Base-by-base conservation (phyloP, 441 rosid genomes). In the California macrophylla region DNA sequence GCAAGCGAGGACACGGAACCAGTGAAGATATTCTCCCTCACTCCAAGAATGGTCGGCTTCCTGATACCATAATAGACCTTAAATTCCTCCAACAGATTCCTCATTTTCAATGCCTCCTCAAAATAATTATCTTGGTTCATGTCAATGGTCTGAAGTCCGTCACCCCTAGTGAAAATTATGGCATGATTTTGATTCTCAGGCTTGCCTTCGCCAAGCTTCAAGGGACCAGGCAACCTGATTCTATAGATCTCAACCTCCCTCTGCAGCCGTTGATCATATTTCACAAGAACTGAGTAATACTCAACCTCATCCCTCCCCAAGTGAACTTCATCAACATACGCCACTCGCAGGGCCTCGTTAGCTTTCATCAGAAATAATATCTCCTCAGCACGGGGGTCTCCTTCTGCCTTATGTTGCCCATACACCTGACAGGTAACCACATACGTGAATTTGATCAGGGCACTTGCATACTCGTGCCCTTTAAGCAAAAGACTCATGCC, bases 1-100 rank as follows among this genome's bases (percentile, higher is more conserved):
- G 72, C 72, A 32, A 69, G 72, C 2, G 72, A 69, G 10, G 72
- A 69, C 23, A 69, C 72, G 7, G 72, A 69, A 10, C 66, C 72
- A 3, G 72, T 69, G 50, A 69, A 69, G 23, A 69, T 69, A 42
- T 69, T 64, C 42, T 69, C 72, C 50, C 72, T 69, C 10, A 69
- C 52, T 34, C 72, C 72, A 9, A 69, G 54, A 65, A 69, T 69
- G 18, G 66, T 69, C 3, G 72, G 72, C 56, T 69, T 69, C 10
- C 72, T 36, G 10, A 69, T 69, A n/a, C 72, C 72, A 20, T 69
- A 61, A 50, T 36, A 60, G 18, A 20, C 12, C 63, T 62, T 63
- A 36, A 30, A 69, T 60, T 69, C 72, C 45, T 69, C 72, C 67
- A 69, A 62, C 25, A 69, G 34, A n/a, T 61, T 69, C 47, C 66